Evolutionary conservation across 2,329 filamentous ascomycete genomes (phyloP), one percentile per base, ranked within the genome.

Genomic region (Hypoxylon sp.): DNA sequence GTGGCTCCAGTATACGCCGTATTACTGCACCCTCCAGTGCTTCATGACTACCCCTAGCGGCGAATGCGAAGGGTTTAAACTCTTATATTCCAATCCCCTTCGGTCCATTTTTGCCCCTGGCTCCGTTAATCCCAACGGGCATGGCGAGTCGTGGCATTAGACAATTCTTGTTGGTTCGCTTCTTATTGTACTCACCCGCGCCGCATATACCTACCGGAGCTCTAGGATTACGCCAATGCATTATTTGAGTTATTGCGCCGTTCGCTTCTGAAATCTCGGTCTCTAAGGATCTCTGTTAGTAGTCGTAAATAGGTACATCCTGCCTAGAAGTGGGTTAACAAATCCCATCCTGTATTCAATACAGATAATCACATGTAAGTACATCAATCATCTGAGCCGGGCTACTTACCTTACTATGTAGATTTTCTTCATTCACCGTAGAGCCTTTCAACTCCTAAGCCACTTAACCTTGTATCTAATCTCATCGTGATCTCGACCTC

Each of bases 131-230:
- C 55, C 56, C 63, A 64, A 30, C 53, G 44, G 51, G 10, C 53
- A 46, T 33, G 48, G 57, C 63, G 54, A 54, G 54, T 53, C 61
- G 49, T 65, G 58, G 54, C 64, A 68, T 60, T 46, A 53, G 53
- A 14, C 13, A 64, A 55, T 11, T 33, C 62, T 30, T 49, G 53
- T 57, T 48, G 61, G 31, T 51, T 64, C 25, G 44, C 40, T 44
- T 35, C 61, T 70, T 62, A 58, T 65, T 64, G 40, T 31, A 27
- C 14, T 48, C 55, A 53, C 25, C 56, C 48, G 57, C 61, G 61
- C 64, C 57, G 68, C 54, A 51, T 35, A 27, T 5, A 27, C 25
- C 25, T 27, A 27, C 25, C 25, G 25, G 25, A 27, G 3, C 25
- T 27, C 25, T 27, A 27, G 25, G 25, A 27, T 27, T 27, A 27